Evolutionary conservation across 2,329 filamentous ascomycete genomes (phyloP).

Genomic region (Cyphellophora attinorum): DNA sequence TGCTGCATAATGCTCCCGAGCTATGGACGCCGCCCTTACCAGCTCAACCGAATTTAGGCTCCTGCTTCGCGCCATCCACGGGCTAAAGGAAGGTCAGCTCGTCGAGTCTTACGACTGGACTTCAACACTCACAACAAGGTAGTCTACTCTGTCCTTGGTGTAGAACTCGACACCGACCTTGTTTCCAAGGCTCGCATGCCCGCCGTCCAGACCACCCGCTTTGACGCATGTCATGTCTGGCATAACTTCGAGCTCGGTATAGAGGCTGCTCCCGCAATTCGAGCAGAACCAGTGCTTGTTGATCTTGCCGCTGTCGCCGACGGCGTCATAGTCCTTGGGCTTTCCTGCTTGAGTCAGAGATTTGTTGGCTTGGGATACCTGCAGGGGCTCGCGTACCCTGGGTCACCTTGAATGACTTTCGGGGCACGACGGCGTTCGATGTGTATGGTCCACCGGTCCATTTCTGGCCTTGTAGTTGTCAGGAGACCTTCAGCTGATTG

Average conservation of each 20-base stretch:
- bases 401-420: constrained; percentile 37
- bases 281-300: constrained; percentile 49
- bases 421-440: constrained; percentile 43
- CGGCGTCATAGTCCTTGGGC: constrained; percentile 38
- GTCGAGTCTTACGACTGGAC: constrained; percentile 2
- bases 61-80: not conserved
- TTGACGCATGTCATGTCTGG: constrained; percentile 42
- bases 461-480: constrained; percentile 15
- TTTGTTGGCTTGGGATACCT: not conserved
- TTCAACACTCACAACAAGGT: not conserved
- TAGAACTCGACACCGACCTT: constrained; percentile 45
- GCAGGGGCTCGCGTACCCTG: too few species aligned
- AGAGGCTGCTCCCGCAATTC: constrained; percentile 42
- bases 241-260: constrained; percentile 45
- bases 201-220: constrained; percentile 42
- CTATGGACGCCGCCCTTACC: too few species aligned
- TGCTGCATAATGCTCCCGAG: too few species aligned
- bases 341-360: constrained; percentile 27
- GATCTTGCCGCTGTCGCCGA: constrained; percentile 42
- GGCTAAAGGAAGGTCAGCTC: not conserved
- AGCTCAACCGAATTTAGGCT: not conserved
- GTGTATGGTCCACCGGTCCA: constrained; percentile 47
- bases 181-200: constrained; percentile 32
- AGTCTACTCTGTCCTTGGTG: constrained; percentile 29
- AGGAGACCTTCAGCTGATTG: constrained; percentile 2